Base-by-base conservation (phyloP, 768 basidiomycete species). In the Suillus subluteus region DNA sequence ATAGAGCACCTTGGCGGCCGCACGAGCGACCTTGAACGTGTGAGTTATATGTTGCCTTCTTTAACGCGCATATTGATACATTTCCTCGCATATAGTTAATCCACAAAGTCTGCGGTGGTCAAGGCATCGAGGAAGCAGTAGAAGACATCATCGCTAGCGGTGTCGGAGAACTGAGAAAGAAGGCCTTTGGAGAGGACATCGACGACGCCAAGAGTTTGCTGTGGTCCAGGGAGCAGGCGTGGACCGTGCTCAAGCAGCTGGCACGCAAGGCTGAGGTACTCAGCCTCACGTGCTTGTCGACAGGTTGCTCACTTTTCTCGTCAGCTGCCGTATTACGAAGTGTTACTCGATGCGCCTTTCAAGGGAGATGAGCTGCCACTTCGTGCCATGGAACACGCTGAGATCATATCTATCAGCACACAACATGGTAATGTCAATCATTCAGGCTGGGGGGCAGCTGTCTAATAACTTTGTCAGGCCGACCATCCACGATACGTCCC, bases 201-300 rank as follows among this genome's bases (percentile, higher is more conserved):
- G 95, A 97, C 64, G 96, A 98, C 72, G 91, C 91, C 3, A 96
- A 95, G 78, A 81, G 74, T 56, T 78, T 97, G 46, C 82, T 88
- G 0, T 99, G 98, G 98, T 84, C 89, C 6, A 83, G 90, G 56
- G 91, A 94, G 67, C 95, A 99, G 73, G 95, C 88, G 0, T 98
- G 96, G 95, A 84, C 82, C 23, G 81, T 99, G 18, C 81, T 98
- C 63, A 91, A 89, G 71, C 80, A 84, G 13, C 83, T 99, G 43
- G 83, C 94, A 1, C 84, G 85, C 68, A 82, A 84, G 58, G 77
- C 85, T 11, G 87, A 96, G 84, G 89, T 74, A 76, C 78, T 62
- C 72, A 73, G 37, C 66, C 70, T 41, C 62, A 79, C 23, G 69
- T 81, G 15, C 66, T 74, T 30, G 74, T 73, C 23, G 72, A 41